These are phyloP conservation scores for Ascocoryne sarcoides DNA, from an alignment of 2,329 filamentous ascomycete species.

Conservation along the genomic window DNA sequence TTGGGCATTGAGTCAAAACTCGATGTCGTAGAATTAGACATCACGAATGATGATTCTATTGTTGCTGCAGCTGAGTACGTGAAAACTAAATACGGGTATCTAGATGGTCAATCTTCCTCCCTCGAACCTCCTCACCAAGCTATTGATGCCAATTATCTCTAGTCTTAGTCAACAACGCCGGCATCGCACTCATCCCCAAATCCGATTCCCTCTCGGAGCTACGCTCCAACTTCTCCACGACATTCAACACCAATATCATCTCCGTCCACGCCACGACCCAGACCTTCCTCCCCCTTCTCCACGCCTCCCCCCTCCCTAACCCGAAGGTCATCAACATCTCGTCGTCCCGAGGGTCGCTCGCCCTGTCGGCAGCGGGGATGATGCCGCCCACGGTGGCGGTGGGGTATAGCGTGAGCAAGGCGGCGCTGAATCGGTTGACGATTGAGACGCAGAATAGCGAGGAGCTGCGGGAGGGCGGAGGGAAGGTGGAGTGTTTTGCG, in stretches of 20 bases:
- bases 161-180: too few species aligned
- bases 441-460: slow-evolving; percentile 22
- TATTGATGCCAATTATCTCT: slow-evolving; percentile 23
- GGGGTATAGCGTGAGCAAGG: slow-evolving; percentile 31
- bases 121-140: neutral
- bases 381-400: slow-evolving; percentile 24
- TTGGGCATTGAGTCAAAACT: slow-evolving; percentile 14
- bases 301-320: slow-evolving; percentile 30
- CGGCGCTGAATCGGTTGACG: slow-evolving; percentile 32
- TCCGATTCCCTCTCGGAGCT: slow-evolving; percentile 25
- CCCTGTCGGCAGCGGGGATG: slow-evolving; percentile 16
- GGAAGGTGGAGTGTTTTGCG: slow-evolving; percentile 15
- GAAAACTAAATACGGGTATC: slow-evolving; percentile 16
- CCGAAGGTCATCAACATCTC: slow-evolving; percentile 30
- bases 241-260: slow-evolving; percentile 36
- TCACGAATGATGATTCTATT: neutral
- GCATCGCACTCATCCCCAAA: slow-evolving; percentile 25
- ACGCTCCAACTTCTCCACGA: slow-evolving; percentile 28
- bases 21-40: neutral
- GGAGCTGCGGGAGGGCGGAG: slow-evolving; percentile 8
- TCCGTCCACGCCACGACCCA: slow-evolving; percentile 33
- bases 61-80: neutral
- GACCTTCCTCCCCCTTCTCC: neutral
- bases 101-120: slow-evolving; percentile 20
- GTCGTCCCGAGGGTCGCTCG: slow-evolving; percentile 25